Evolutionary conservation across 1,284 basidiomycete genomes (phyloP).

Genomic region (Veloboletus limbatus): DNA sequence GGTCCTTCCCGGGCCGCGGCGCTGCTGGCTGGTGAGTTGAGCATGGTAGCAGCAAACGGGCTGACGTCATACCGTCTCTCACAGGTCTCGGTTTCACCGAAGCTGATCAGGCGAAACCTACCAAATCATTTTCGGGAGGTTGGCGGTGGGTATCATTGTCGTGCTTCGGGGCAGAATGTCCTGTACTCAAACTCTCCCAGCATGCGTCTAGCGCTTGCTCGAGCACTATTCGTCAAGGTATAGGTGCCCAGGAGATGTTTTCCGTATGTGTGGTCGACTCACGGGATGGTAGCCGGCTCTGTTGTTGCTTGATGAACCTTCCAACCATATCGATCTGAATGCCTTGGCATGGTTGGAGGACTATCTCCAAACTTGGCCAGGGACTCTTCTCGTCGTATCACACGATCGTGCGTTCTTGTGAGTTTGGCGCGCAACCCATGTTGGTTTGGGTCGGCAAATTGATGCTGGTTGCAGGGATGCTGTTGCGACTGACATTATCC

Average conservation of each 20-base stretch:
- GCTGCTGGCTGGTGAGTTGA: slow-evolving; percentile 71
- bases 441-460: not conserved
- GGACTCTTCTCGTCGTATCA: slow-evolving; percentile 94
- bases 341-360: slow-evolving; percentile 89
- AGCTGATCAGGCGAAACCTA: slow-evolving; percentile 79
- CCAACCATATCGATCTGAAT: slow-evolving; percentile 93
- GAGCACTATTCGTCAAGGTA: slow-evolving; percentile 94
- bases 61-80: not conserved
- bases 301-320: slow-evolving; percentile 91
- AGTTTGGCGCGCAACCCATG: slow-evolving; percentile 23
- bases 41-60: not conserved
- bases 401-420: slow-evolving; percentile 98
- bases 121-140: slow-evolving; percentile 94
- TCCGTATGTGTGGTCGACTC: slow-evolving; percentile 4
- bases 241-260: slow-evolving; percentile 6
- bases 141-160: slow-evolving; percentile 64
- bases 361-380: slow-evolving; percentile 95
- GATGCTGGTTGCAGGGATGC: slow-evolving; percentile 59
- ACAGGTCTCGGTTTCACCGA: slow-evolving; percentile 88
- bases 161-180: no score
- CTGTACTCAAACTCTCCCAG: slow-evolving; percentile 35
- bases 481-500: slow-evolving; percentile 94
- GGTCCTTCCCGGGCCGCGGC: slow-evolving; percentile 92
- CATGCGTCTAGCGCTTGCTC: slow-evolving; percentile 81
- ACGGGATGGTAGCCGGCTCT: slow-evolving; percentile 56